Conservation (phyloP, 2,329 filamentous ascomycete species). For the Diplodia corticola region DNA sequence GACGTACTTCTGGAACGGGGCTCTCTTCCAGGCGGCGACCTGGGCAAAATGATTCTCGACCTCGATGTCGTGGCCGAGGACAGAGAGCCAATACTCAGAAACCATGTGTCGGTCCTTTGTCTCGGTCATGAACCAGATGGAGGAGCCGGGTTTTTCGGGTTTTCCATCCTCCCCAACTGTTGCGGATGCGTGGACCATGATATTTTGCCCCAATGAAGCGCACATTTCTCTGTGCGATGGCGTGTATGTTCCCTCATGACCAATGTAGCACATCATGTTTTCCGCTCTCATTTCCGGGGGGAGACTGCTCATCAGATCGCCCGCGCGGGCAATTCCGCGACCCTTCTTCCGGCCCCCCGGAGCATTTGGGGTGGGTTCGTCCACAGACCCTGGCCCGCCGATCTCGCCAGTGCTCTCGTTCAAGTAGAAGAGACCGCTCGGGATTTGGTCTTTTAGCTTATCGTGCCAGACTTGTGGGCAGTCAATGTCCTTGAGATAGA, state of each 20-base stretch:
- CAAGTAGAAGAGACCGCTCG: constrained; percentile 81
- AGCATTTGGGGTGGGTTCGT: constrained; percentile 45
- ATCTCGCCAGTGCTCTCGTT: constrained; percentile 71
- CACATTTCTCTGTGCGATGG: constrained; percentile 98
- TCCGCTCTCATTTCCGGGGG: constrained; percentile 85
- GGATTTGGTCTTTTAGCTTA: constrained; percentile 74
- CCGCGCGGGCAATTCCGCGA: constrained; percentile 67
- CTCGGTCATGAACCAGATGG: constrained; percentile 99
- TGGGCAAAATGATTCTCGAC: constrained; percentile 97
- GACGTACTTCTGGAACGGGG: constrained; percentile 88
- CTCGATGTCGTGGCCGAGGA: constrained; percentile 93
- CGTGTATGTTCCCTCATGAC: constrained; percentile 95
- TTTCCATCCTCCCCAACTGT: constrained; percentile 67
- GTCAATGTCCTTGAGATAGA: constrained; percentile 97
- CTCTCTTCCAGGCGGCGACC: constrained; percentile 91
- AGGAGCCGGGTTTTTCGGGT: constrained; percentile 73
- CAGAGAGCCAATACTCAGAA: constrained; percentile 89
- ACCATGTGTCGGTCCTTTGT: constrained; percentile 88
- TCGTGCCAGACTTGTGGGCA: constrained; percentile 86
- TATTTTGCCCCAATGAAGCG: constrained; percentile 90
- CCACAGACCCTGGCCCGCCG: constrained; percentile 57
- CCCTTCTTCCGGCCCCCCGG: constrained; percentile 51
- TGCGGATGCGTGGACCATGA: constrained; percentile 90
- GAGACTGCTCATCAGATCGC: constrained; percentile 93
- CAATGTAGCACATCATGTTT: constrained; percentile 98